These are phyloP conservation scores for Lablab purpureus DNA, from an alignment of 306 rosid species.

Conservation along the genomic window DNA sequence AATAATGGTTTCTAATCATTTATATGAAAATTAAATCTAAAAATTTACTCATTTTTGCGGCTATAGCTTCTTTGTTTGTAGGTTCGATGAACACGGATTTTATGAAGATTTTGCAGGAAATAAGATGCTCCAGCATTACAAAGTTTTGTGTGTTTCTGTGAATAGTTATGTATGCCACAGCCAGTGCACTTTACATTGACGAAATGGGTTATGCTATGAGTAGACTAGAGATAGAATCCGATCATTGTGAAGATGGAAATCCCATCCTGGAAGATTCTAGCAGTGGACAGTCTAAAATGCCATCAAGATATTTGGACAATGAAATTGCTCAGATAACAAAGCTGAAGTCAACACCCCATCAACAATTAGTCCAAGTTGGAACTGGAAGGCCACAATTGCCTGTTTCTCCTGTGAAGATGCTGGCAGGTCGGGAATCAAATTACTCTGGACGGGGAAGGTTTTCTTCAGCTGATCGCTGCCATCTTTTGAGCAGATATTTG, in stretches of 20 bases:
- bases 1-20: background rate
- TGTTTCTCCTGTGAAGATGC: constrained; percentile 89
- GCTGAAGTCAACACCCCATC: constrained; percentile 76
- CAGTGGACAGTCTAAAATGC: constrained; percentile 48
- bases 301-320: constrained; percentile 61
- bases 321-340: constrained; percentile 82
- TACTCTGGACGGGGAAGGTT: constrained; percentile 88
- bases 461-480: constrained; percentile 91
- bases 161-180: constrained; percentile 57
- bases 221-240: constrained; percentile 68
- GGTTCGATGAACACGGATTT: constrained; percentile 48
- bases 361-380: constrained; percentile 55
- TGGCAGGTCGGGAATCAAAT: constrained; percentile 89
- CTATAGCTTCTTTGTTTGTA: constrained; percentile 19
- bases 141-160: constrained; percentile 43
- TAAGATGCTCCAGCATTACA: constrained; percentile 46
- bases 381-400: constrained; percentile 62
- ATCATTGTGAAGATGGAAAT: constrained; percentile 51
- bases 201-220: constrained; percentile 92
- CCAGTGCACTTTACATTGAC: constrained; percentile 48
- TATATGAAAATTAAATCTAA: constrained; percentile 2
- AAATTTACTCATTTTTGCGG: constrained; percentile 14
- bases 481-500: constrained; percentile 84
- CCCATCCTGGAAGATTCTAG: constrained; percentile 49
- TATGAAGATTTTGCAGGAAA: constrained; percentile 51